phyloP scores from a whole-genome alignment of 305 asterid genomes.

The Euphrasia arctica region DNA sequence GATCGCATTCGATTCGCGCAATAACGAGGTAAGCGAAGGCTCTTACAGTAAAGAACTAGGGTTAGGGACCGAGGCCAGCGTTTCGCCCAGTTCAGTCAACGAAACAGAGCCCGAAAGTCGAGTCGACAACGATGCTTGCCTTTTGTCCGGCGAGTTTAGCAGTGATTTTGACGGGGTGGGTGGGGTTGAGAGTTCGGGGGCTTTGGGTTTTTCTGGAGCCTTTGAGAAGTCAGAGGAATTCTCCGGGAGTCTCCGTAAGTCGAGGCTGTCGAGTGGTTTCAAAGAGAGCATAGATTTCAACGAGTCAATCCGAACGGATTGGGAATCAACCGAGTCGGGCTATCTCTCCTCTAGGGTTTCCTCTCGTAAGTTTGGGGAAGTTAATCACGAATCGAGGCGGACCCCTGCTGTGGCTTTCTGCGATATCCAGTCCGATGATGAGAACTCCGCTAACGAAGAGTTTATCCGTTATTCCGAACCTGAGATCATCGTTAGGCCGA shows the following conservation, averaged over 20 bases:
- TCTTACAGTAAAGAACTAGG: slow-evolving; percentile 75
- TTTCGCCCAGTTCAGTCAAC: slow-evolving; percentile 78
- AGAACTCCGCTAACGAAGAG: slow-evolving; percentile 38
- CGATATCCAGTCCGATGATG: slow-evolving; percentile 80
- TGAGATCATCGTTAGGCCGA: slow-evolving; percentile 42
- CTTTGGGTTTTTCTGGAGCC: slow-evolving; percentile 55
- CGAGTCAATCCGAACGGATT: slow-evolving; percentile 65
- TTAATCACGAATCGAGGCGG: slow-evolving; percentile 56
- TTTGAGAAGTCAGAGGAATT: slow-evolving; percentile 72
- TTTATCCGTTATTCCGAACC: slow-evolving; percentile 43
- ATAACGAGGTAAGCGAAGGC: slow-evolving; percentile 62
- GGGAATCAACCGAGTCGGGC: slow-evolving; percentile 90
- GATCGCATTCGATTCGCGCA: slow-evolving; percentile 65
- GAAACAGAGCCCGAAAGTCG: slow-evolving; percentile 40
- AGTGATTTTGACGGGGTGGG: slow-evolving; percentile 29
- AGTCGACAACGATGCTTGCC: slow-evolving; percentile 36
- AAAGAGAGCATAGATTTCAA: slow-evolving; percentile 61
- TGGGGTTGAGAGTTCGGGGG: slow-evolving; percentile 64
- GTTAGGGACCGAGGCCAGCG: slow-evolving; percentile 67
- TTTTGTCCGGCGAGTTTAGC: slow-evolving; percentile 56
- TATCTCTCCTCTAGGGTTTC: slow-evolving; percentile 88
- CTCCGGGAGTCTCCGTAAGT: slow-evolving; percentile 49
- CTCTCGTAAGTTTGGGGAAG: slow-evolving; percentile 70
- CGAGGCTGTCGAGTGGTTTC: slow-evolving; percentile 47
- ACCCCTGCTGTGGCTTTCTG: slow-evolving; percentile 70